A percentile compares a stretch with the other conserved stretches of the same genome.
These are phyloP conservation scores for Backusella mclennaniae DNA, from an alignment of 192 early-diverging fungal genomes.

Conservation along the genomic window DNA sequence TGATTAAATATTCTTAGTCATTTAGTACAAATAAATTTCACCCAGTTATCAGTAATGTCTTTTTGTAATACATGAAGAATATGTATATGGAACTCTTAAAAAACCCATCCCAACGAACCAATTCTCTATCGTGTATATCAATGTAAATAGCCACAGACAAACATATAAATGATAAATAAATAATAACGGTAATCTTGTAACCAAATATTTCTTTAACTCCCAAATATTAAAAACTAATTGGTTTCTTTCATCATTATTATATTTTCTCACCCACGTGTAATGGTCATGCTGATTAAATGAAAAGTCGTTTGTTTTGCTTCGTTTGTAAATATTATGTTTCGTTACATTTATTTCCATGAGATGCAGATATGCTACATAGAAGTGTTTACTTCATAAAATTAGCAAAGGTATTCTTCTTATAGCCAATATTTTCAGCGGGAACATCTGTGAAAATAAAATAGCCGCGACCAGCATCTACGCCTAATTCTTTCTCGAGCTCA, in stretches of 20 bases:
- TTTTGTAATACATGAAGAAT: too few species aligned
- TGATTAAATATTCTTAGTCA: too few species aligned
- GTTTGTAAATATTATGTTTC: not conserved
- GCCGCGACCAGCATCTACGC: constrained; percentile 16
- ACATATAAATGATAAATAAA: too few species aligned
- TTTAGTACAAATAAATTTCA: too few species aligned
- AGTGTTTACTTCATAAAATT: constrained; percentile 10
- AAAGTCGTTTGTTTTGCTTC: not conserved
- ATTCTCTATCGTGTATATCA: too few species aligned
- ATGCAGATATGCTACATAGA: not conserved
- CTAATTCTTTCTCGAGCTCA: constrained; percentile 18
- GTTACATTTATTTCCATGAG: not conserved
- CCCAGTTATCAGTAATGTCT: too few species aligned
- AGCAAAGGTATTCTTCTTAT: constrained; percentile 21
- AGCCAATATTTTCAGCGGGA: constrained; percentile 27
- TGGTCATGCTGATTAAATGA: not conserved
- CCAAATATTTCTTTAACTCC: too few species aligned
- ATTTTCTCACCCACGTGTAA: too few species aligned
- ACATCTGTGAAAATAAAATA: constrained; percentile 34
- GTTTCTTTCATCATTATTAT: not conserved
- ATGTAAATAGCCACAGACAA: too few species aligned
- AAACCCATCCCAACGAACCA: too few species aligned
- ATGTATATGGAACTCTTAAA: too few species aligned
- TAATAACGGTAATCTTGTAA: too few species aligned
- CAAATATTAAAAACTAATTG: not conserved